Percentiles rank a stretch among this genome's conserved stretches.
Conservation (phyloP, 371 early-diverging fungal species). For the Mortierella sp. region DNA sequence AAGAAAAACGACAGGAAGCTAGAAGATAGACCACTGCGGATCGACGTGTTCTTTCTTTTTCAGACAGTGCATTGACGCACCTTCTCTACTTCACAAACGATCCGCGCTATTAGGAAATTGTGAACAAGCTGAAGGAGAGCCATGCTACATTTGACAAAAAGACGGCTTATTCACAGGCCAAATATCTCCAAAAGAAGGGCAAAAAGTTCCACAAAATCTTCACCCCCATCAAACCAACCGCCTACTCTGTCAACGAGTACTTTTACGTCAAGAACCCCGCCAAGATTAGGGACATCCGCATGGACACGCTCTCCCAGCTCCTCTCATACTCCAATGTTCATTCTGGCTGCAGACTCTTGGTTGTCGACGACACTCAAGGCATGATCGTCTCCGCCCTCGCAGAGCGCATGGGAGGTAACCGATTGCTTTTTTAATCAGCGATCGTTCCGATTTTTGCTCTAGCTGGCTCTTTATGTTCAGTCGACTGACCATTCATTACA, state of each 20-base stretch:
- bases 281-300: constrained; percentile 90
- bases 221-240: constrained; percentile 83
- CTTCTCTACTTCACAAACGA: neutral
- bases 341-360: constrained; percentile 75
- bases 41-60: neutral
- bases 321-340: constrained; percentile 86
- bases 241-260: constrained; percentile 83
- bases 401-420: constrained; percentile 84
- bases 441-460: no score
- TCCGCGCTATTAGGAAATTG: constrained; percentile 69
- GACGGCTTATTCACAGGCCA: constrained; percentile 96
- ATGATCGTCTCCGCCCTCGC: constrained; percentile 83
- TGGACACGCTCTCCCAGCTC: constrained; percentile 94
- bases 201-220: constrained; percentile 94
- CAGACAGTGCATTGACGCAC: neutral
- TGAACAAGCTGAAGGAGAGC: constrained; percentile 84
- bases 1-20: no score
- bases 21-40: neutral
- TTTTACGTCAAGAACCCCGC: constrained; percentile 84
- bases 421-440: neutral
- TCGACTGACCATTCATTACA: neutral
- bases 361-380: constrained; percentile 94
- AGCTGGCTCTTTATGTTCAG: neutral
- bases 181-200: constrained; percentile 94
- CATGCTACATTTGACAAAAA: constrained; percentile 90